Evolutionary conservation across 306 rosid species (phyloP), one percentile per base, ranked within the genome.

Genomic region (Sesbania bispinosa): DNA sequence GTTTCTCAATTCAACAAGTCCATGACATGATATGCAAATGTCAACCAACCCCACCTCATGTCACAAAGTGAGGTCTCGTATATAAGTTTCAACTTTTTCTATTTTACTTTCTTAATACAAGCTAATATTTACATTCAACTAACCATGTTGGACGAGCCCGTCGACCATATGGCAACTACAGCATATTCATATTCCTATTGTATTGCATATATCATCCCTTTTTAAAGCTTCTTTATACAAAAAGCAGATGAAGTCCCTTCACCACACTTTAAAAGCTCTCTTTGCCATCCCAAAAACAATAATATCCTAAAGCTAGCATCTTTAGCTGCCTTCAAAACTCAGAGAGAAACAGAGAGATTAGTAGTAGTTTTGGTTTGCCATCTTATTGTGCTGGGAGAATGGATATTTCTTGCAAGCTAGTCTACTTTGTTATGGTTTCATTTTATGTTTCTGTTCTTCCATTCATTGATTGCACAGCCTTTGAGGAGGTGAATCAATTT

Each of bases 401-500:
- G 98, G 73, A 74, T 42, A 70, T 42, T 36, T 70, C 48, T 66
- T 76, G 32, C 67, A 77, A 58, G 36, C 53, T 27, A 58, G 38
- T 80, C 30, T 19, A 69, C 75, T 33, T 82, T 33, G 26, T 69
- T 8, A 23, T 83, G 24, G 59, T 68, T 79, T 75, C 76, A 30
- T 83, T 30, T 68, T 80, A 48, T 82, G 63, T 74, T 77, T 43
- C 67, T 88, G 47, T 83, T 70, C 81, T 85, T 10, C 90, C 88
- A 41, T 85, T 83, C 58, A 86, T 79, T 61, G n/a, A 74, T 39
- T 81, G 92, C 77, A 76, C 87, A 50, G 69, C 81, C 29, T 80
- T 77, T 75, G 81, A 76, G 50, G 88, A 80, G 11, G 54, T 30
- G 43, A 73, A 69, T 58, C 85, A 74, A 14, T 80, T 78, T 16